Evolutionary conservation across 306 rosid genomes (phyloP).

Genomic region (Coriaria nepalensis): DNA sequence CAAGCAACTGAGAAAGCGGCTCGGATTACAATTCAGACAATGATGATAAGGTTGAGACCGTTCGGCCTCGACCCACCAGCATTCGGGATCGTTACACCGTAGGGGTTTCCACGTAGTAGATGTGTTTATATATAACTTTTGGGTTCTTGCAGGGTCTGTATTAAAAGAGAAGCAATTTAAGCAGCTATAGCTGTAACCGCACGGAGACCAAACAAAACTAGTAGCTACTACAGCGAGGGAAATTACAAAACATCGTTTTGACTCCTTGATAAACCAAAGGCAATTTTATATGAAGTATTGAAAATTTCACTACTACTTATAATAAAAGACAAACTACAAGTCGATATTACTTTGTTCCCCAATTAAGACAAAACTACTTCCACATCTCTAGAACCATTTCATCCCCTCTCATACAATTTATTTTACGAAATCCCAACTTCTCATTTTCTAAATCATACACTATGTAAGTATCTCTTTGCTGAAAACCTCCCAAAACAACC

Average conservation of each 20-base stretch:
- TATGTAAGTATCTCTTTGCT: background rate
- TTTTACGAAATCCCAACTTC: background rate
- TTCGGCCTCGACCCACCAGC: background rate
- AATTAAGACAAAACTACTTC: too few species aligned
- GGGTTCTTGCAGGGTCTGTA: background rate
- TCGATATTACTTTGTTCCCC: too few species aligned
- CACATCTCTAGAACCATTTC: too few species aligned
- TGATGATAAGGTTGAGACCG: background rate
- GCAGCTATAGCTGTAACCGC: background rate
- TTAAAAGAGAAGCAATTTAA: background rate
- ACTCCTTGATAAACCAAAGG: too few species aligned
- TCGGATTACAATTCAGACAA: background rate
- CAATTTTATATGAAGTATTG: too few species aligned
- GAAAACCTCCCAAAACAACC: background rate
- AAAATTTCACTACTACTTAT: too few species aligned
- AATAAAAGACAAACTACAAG: too few species aligned
- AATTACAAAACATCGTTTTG: too few species aligned
- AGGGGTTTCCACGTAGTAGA: background rate
- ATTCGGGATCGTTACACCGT: background rate
- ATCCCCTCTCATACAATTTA: too few species aligned
- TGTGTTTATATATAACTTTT: background rate
- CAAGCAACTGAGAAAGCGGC: background rate
- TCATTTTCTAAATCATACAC: background rate
- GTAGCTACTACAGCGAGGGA: too few species aligned
- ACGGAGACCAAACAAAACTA: slow-evolving; percentile 4